Conservation (phyloP, 495 filamentous ascomycete genomes). For the Pseudomonodictys pantanalensis region DNA sequence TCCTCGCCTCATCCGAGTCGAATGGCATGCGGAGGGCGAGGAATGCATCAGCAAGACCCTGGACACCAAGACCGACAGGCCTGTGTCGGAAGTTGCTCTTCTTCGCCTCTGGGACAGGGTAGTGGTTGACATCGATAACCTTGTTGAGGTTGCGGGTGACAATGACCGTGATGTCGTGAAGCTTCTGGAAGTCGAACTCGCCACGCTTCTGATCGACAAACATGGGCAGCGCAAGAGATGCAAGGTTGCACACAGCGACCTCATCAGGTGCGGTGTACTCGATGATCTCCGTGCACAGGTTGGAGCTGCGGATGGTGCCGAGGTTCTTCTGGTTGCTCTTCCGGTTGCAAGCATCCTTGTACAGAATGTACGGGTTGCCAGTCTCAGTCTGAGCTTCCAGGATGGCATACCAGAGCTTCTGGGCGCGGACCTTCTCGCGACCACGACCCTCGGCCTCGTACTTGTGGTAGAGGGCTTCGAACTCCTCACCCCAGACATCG, state of each 20-base stretch:
- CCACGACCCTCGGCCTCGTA: slow-evolving; percentile 90
- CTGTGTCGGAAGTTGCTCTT: slow-evolving; percentile 94
- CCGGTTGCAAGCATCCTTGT: slow-evolving; percentile 96
- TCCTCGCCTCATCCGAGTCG: slow-evolving; percentile 86
- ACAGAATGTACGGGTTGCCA: slow-evolving; percentile 98
- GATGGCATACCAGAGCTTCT: slow-evolving; percentile 99
- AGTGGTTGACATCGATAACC: slow-evolving; percentile 96
- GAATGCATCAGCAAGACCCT: slow-evolving; percentile 98
- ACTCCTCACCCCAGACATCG: slow-evolving; percentile 96
- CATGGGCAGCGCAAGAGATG: slow-evolving; percentile 84
- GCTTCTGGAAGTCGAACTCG: slow-evolving; percentile 87
- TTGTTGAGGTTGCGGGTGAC: slow-evolving; percentile 92
- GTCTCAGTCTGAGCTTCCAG: slow-evolving; percentile 98
- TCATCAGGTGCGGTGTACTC: slow-evolving; percentile 97
- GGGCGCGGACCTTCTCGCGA: slow-evolving; percentile 86
- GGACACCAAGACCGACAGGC: slow-evolving; percentile 92
- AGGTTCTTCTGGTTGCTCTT: slow-evolving; percentile 99
- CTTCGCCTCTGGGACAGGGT: slow-evolving; percentile 88
- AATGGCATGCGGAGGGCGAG: slow-evolving; percentile 94
- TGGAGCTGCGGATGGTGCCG: slow-evolving; percentile 95
- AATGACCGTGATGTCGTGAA: slow-evolving; percentile 88
- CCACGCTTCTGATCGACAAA: slow-evolving; percentile 80
- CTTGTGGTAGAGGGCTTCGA: slow-evolving; percentile 87
- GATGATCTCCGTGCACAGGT: slow-evolving; percentile 96
- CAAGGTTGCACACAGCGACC: slow-evolving; percentile 97